Percentiles rank a stretch among this genome's conserved stretches.
phyloP scores from a whole-genome alignment of 1,284 basidiomycete species.

The Ganoderma multipileum region DNA sequence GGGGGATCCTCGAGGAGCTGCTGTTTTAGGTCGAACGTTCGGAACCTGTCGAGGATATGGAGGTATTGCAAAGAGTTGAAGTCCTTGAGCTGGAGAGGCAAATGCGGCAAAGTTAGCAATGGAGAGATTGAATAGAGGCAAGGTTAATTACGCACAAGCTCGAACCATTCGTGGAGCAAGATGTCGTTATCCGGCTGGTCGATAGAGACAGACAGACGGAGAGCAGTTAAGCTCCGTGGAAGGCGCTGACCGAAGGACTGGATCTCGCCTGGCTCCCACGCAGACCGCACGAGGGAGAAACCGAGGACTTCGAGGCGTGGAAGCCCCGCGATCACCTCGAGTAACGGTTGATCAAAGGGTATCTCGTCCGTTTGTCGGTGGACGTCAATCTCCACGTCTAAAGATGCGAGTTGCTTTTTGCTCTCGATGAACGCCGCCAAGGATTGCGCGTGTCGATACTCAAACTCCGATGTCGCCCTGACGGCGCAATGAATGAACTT shows the following conservation, averaged over 20 bases:
- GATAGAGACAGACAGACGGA: slow-evolving; percentile 4
- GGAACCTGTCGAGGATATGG: slow-evolving; percentile 9
- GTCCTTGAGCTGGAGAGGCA: slow-evolving; percentile 4
- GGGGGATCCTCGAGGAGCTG: slow-evolving; percentile 17
- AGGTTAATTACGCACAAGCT: slow-evolving; percentile 1
- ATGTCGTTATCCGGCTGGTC: background rate
- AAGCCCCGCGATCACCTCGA: background rate
- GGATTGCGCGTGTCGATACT: background rate
- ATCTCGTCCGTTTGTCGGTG: background rate
- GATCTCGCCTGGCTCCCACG: background rate
- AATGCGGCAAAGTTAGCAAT: background rate
- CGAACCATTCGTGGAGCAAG: background rate
- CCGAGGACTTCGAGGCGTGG: background rate
- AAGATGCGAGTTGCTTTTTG: background rate
- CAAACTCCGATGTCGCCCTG: background rate
- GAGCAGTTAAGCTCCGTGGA: background rate
- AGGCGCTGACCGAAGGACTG: background rate
- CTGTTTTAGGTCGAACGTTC: slow-evolving; percentile 3
- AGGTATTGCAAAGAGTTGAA: slow-evolving; percentile 10
- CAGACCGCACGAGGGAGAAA: background rate
- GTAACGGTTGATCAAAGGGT: background rate
- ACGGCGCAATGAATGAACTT: background rate
- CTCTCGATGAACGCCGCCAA: background rate
- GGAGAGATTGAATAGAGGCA: background rate
- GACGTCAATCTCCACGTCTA: background rate